A percentile compares a stretch with the other conserved stretches of the same genome.
These are phyloP conservation scores for Volutella citrinella DNA, from an alignment of 2,329 filamentous ascomycete genomes.

Conservation along the genomic window DNA sequence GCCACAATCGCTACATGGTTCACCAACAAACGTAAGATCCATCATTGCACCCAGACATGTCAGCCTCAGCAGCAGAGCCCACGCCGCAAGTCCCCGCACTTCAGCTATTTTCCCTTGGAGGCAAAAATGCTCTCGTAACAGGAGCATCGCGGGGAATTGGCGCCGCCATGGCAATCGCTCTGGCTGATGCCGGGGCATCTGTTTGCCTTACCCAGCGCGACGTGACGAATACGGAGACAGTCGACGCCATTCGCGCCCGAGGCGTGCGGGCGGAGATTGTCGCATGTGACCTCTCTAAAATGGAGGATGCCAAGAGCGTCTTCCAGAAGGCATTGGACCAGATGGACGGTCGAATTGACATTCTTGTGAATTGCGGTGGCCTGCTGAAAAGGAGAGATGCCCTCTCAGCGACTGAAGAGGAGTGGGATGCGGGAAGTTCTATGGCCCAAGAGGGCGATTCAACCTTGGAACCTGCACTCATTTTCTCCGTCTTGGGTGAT, in stretches of 20 bases:
- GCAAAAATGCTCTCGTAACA: conserved; percentile 10
- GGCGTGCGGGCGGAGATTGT: conserved; percentile 1
- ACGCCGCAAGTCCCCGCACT: conserved; percentile 7
- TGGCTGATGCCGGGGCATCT: conserved; percentile 7
- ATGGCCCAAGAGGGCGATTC: too few relatives aligned
- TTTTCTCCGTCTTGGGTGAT: conserved; percentile 8
- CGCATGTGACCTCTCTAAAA: conserved; percentile 4
- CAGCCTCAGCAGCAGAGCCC: not conserved
- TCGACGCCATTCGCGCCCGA: conserved; percentile 6
- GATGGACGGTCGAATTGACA: conserved; percentile 7
- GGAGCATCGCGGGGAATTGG: conserved; percentile 9
- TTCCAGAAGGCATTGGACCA: conserved; percentile 7
- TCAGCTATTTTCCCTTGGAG: conserved; percentile 8
- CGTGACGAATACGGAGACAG: conserved; percentile 2
- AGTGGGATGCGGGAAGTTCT: too few relatives aligned
- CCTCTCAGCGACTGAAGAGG: conserved; percentile 1
- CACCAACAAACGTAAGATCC: too few relatives aligned
- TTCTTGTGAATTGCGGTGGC: conserved; percentile 10
- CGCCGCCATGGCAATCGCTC: conserved; percentile 4
- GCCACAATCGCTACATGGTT: too few relatives aligned
- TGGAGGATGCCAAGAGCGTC: conserved; percentile 6
- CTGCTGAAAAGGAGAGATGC: conserved; percentile 4
- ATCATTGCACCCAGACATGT: too few relatives aligned
- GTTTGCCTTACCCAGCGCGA: conserved; percentile 9
- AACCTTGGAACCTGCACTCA: too few relatives aligned